Evolutionary conservation across 345 rosid species (phyloP).

Genomic region (Sonneratia alba): DNA sequence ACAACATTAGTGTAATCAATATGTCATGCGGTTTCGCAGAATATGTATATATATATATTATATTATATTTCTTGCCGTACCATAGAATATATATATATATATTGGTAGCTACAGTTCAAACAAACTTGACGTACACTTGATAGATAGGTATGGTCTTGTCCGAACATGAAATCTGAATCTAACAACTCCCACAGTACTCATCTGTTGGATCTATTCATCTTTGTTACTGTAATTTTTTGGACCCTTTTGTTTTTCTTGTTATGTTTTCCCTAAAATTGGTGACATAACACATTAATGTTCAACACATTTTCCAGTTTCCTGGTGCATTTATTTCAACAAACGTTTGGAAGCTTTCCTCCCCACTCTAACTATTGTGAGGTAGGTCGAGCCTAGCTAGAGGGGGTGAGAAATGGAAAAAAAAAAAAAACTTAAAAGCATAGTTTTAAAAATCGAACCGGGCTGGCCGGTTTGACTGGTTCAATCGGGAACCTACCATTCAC

Average conservation of each 20-base stretch:
- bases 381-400: too few relatives aligned
- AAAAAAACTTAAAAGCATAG: too few relatives aligned
- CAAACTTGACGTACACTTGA: background rate
- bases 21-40: too few relatives aligned
- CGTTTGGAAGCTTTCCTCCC: too few relatives aligned
- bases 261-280: background rate
- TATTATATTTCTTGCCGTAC: background rate
- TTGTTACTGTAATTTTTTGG: background rate
- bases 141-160: background rate
- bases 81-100: background rate
- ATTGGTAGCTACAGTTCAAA: background rate
- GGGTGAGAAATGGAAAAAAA: too few relatives aligned
- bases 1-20: too few relatives aligned
- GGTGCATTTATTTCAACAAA: too few relatives aligned
- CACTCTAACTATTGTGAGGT: too few relatives aligned
- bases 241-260: background rate
- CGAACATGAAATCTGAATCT: background rate
- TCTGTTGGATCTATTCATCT: background rate
- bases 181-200: background rate
- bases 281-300: background rate
- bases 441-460: too few relatives aligned
- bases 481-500: too few relatives aligned
- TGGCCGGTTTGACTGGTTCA: too few relatives aligned
- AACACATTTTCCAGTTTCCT: too few relatives aligned
- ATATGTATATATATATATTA: background rate